phyloP scores from a whole-genome alignment of 1,139 yeast genomes.

The Blastobotrys capitulatus region DNA sequence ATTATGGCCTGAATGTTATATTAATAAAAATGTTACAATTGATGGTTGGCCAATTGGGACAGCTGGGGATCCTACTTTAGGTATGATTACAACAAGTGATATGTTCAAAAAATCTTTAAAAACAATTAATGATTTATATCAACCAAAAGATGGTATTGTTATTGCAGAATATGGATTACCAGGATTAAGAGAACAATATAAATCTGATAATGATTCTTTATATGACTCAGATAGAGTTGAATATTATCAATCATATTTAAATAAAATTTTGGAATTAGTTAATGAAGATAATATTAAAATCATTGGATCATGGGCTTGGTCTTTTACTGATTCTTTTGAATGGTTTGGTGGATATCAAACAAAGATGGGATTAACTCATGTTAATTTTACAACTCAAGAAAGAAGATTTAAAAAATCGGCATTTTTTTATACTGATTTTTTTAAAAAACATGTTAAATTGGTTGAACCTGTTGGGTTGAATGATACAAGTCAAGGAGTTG shows the following conservation, averaged over 20 bases:
- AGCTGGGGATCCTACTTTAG: constrained; percentile 24
- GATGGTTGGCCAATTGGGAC: constrained; percentile 32
- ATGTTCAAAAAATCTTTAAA: constrained; percentile 15
- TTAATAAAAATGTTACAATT: constrained; percentile 12
- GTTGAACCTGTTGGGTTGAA: too few relatives aligned
- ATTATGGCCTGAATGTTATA: constrained; percentile 17
- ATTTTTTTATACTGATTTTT: constrained; percentile 22
- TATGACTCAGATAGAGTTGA: constrained; percentile 31
- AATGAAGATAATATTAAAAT: constrained; percentile 29
- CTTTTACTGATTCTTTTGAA: constrained; percentile 35
- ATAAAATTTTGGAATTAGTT: constrained; percentile 28
- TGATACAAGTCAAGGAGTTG: too few relatives aligned
- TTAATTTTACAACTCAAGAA: constrained; percentile 33
- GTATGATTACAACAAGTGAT: constrained; percentile 15
- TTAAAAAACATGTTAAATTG: constrained; percentile 15
- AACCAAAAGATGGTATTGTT: constrained; percentile 16
- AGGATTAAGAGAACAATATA: constrained; percentile 29
- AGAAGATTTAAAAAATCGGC: constrained; percentile 35
- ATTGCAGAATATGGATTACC: constrained; percentile 36
- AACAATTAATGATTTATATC: constrained; percentile 13
- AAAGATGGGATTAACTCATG: constrained; percentile 35
- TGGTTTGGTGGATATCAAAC: constrained; percentile 30
- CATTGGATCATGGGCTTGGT: constrained; percentile 35
- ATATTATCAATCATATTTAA: constrained; percentile 31
- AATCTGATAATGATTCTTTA: constrained; percentile 26